Base-by-base conservation (phyloP, 306 rosid species). In the Potentilla sterilis region DNA sequence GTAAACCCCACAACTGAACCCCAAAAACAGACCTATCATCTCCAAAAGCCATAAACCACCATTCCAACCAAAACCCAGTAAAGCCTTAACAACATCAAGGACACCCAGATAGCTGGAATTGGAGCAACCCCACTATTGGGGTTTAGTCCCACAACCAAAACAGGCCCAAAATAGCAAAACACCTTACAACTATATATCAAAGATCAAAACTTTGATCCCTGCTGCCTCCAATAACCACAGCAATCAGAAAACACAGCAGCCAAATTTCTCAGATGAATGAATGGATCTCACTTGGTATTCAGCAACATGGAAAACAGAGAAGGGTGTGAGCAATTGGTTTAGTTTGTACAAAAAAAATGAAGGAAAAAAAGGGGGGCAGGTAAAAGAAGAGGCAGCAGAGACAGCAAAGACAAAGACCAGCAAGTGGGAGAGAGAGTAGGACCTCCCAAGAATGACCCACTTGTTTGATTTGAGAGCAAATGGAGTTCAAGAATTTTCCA, bases 391-490 rank as follows among this genome's bases (percentile, higher is more conserved):
- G 80, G 87, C 76, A 78, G 88, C 79, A 51, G 84, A 85, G 87
- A 84, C 87, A 85, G 82, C 80, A 78, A 74, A 77, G 81, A 83
- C 80, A 78, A 74, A 77, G 81, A 83, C 76, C 73, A 83, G 83
- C 96, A 87, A 92, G 97, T 92, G 93, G 97, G 85, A 80, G 85
- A 81, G 67, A 54, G 93, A 41, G 40, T 4, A 86, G 89, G 93
- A 81, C 93, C 93, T 87, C 87, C 5, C 82, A 82, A 78, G 83
- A 82, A 80, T 85, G 93, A 85, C 89, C 95, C 95, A 93, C 90
- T 88, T 86, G 5, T 59, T 59, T 59, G 87, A 81, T 87, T 54
- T 51, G 69, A 81, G 78, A 66, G 78, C 75, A 37, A 41, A 78
- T 18, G 16, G 22, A 10, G 44, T 73, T 3, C 34, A 77, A 75